Conservation (phyloP, 2,329 filamentous ascomycete genomes). For the Onygenales sp. region DNA sequence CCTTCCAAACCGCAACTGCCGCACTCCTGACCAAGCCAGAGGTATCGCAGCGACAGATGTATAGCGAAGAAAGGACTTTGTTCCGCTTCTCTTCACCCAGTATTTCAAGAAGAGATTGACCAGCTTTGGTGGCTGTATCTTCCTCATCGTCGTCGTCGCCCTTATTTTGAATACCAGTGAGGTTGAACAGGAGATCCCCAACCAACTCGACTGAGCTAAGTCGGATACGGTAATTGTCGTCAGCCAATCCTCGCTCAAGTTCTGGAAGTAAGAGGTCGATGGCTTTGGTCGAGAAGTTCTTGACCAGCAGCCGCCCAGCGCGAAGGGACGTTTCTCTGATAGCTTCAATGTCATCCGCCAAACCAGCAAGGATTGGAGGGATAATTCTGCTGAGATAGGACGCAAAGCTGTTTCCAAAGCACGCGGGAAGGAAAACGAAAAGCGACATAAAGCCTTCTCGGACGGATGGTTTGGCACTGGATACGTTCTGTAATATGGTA, state of each 20-base stretch:
- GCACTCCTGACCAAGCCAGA: constrained; percentile 82
- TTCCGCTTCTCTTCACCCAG: constrained; percentile 94
- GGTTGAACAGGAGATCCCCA: constrained; percentile 92
- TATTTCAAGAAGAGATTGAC: constrained; percentile 84
- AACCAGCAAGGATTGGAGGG: constrained; percentile 82
- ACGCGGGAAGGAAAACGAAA: constrained; percentile 97
- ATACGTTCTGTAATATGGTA: constrained; percentile 91
- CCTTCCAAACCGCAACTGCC: constrained; percentile 93
- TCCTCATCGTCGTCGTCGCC: constrained; percentile 68
- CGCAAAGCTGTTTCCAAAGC: constrained; percentile 97
- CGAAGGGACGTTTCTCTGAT: constrained; percentile 95
- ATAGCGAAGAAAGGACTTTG: constrained; percentile 92
- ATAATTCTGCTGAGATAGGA: constrained; percentile 94
- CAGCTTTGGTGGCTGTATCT: constrained; percentile 71
- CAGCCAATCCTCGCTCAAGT: constrained; percentile 89
- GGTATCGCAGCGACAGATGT: constrained; percentile 96
- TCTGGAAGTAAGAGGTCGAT: constrained; percentile 92
- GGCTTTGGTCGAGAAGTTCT: constrained; percentile 93
- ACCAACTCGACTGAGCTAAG: constrained; percentile 97
- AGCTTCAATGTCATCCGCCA: constrained; percentile 92
- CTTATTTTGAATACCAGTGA: constrained; percentile 82
- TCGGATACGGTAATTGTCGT: constrained; percentile 94
- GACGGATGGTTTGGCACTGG: constrained; percentile 79
- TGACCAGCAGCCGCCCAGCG: constrained; percentile 87
- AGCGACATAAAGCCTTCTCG: constrained; percentile 99